phyloP scores from a whole-genome alignment of 2,329 filamentous ascomycete species.

The Dichotomopilus funicola region DNA sequence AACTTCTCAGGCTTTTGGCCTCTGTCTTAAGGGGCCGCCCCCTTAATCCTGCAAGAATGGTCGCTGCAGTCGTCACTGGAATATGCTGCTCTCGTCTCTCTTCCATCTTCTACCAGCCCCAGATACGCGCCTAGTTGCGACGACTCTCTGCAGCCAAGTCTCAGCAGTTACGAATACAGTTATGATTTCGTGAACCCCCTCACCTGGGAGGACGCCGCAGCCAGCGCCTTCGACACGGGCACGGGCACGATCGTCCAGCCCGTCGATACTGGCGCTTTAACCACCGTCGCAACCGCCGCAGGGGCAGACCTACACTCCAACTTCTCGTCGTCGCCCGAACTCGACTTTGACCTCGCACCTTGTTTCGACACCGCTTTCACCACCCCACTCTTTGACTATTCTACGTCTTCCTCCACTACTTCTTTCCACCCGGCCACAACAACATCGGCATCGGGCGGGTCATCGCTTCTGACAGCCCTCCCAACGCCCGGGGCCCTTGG shows the following conservation, averaged over 20 bases:
- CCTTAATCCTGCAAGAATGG: constrained; percentile 28
- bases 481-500: no score
- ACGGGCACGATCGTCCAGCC: neutral
- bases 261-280: neutral
- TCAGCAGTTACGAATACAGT: constrained; percentile 3
- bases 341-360: constrained; percentile 8
- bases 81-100: constrained; percentile 17
- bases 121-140: constrained; percentile 10
- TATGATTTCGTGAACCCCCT: constrained; percentile 9
- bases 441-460: no score
- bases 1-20: constrained; percentile 20
- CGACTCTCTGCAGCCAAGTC: constrained; percentile 5
- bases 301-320: neutral
- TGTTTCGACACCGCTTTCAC: constrained; percentile 5
- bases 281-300: neutral
- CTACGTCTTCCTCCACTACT: neutral
- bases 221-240: neutral
- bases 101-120: constrained; percentile 20
- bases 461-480: no score
- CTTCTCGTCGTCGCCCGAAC: constrained; percentile 3
- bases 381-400: constrained; percentile 7
- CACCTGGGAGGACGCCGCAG: constrained; percentile 9
- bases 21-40: constrained; percentile 25
- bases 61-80: constrained; percentile 19
- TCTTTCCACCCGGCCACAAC: neutral